Evolutionary conservation across 345 rosid genomes (phyloP), one percentile per base, ranked within the genome.

Genomic region (Linum trigynum): DNA sequence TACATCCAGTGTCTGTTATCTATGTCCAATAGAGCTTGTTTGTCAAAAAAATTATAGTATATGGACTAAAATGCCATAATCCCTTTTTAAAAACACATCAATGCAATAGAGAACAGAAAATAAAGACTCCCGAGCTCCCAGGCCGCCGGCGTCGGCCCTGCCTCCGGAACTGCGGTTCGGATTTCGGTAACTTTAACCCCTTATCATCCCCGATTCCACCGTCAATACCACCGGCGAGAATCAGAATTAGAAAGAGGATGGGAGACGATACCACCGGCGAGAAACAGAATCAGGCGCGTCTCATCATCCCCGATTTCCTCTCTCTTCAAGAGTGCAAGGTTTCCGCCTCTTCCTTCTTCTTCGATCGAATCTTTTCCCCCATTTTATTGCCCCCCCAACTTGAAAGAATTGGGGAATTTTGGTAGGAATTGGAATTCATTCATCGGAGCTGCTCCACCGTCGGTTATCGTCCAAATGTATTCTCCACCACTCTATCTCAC

Each of bases 401-500:
- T 11, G 15, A 55, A 53, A 65, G 56, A 37, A 53, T 36, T 39
- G 38, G 6, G 35, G n/a, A 9, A 2, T 61, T 23, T 50, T 38
- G 51, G 38, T 76, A 88, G 90, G 99, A 90, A 69, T 76, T 90
- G 12, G 89, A 88, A 68, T 88, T 86, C 79, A 84, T 94, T 41
- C 99, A 88, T 85, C 88, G 79, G 83, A 85, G 97, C 73, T 71
- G 84, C 74, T 69, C 86, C 67, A 81, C 85, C 0, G 81, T 94
- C 7, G 99, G 99, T 5, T 94, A 94, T 80, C 83, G 99, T 70
- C 89, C 94, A 0, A 76, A 84, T 67, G 92, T 94, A 41, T 90
- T 90, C 79, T 94, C 99, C 63, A 86, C 99, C 11, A 85, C 97
- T 42, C 97, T 90, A 36, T 86, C 95, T 72, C 99, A 94, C 72